Percentiles rank a stretch among this genome's conserved stretches.
phyloP scores from a whole-genome alignment of 768 basidiomycete genomes.

The Leccinum disarticulatum region DNA sequence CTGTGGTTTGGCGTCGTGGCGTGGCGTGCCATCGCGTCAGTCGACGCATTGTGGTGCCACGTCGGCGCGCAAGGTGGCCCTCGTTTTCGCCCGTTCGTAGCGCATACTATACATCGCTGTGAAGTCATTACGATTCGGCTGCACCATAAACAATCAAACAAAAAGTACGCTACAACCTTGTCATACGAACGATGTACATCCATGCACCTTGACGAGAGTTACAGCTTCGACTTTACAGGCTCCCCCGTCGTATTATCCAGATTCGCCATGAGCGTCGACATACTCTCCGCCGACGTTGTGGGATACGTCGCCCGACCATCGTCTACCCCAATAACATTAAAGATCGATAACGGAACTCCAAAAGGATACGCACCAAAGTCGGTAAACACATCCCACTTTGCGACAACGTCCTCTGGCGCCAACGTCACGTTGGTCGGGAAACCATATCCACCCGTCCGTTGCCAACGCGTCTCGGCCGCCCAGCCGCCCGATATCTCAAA shows the following conservation, averaged over 20 bases:
- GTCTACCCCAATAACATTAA: conserved; percentile 40
- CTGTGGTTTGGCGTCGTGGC: too few relatives aligned
- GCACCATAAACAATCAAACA: neutral
- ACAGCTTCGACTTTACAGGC: conserved; percentile 53
- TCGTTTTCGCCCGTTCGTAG: too few relatives aligned
- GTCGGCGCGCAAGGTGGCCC: too few relatives aligned
- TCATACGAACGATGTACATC: neutral
- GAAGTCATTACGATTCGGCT: too few relatives aligned
- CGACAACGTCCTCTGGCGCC: conserved; percentile 76
- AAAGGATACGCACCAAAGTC: conserved; percentile 61
- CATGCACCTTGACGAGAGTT: conserved; percentile 11
- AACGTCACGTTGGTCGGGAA: conserved; percentile 79
- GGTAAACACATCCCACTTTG: conserved; percentile 83
- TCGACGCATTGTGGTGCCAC: too few relatives aligned
- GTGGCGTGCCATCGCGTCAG: too few relatives aligned
- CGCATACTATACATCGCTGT: too few relatives aligned
- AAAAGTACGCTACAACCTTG: neutral
- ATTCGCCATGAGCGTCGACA: conserved; percentile 73
- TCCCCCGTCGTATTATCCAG: conserved; percentile 39
- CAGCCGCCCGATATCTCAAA: conserved; percentile 92
- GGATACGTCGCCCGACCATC: conserved; percentile 86
- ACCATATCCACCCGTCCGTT: conserved; percentile 81
- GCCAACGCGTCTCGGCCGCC: conserved; percentile 92
- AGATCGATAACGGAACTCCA: neutral
- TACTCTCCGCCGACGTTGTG: conserved; percentile 65